A percentile compares a stretch with the other conserved stretches of the same genome.
phyloP scores from a whole-genome alignment of 2,329 filamentous ascomycete genomes.

The Stylonectria norvegica region DNA sequence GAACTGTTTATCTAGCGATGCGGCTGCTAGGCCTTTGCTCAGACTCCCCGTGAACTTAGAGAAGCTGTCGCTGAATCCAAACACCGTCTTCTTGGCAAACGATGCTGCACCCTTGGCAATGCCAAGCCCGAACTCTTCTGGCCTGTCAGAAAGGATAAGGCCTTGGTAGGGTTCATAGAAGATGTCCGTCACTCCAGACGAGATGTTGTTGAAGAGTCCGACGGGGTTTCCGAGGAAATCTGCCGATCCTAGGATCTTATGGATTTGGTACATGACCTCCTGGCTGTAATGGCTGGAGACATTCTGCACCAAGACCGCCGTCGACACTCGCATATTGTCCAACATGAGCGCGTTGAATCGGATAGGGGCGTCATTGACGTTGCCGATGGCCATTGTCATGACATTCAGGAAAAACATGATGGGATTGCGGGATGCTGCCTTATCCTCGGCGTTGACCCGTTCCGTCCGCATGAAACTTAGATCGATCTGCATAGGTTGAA shows the following conservation, averaged over 20 bases:
- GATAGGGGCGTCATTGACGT: constrained; percentile 96
- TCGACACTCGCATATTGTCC: constrained; percentile 90
- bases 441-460: constrained; percentile 92
- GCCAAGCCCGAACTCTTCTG: constrained; percentile 89
- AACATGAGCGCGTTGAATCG: constrained; percentile 90
- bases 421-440: constrained; percentile 83
- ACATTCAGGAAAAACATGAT: constrained; percentile 99
- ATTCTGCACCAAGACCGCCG: constrained; percentile 77
- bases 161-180: constrained; percentile 99
- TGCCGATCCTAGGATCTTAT: constrained; percentile 94
- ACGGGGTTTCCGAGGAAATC: constrained; percentile 98
- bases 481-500: constrained; percentile 97
- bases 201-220: constrained; percentile 96
- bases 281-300: constrained; percentile 95
- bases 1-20: constrained; percentile 97
- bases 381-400: constrained; percentile 98
- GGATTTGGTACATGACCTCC: constrained; percentile 91
- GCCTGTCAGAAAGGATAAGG: constrained; percentile 90
- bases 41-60: constrained; percentile 97
- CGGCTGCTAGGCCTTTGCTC: constrained; percentile 91
- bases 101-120: constrained; percentile 96
- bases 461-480: constrained; percentile 96
- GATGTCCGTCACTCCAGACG: constrained; percentile 93
- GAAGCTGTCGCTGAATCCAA: constrained; percentile 94
- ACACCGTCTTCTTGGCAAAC: constrained; percentile 98